Evolutionary conservation across 148 eudicot species (phyloP).

Genomic region (Rhododendron vialii): DNA sequence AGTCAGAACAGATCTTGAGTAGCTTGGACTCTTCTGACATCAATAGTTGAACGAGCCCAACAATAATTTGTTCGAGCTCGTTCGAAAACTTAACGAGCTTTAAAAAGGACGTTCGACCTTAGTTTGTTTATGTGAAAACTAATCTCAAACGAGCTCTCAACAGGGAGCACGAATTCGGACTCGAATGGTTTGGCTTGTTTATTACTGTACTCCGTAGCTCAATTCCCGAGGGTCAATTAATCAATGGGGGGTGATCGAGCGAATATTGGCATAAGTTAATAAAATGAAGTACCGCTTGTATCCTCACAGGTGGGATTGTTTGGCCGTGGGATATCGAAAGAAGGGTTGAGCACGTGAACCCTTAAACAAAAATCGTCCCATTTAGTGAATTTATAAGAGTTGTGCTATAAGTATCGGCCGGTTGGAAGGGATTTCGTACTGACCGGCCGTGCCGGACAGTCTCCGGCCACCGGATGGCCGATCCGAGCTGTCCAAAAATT

Average conservation of each 20-base stretch:
- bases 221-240: not conserved
- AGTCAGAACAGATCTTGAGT: not conserved
- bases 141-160: not conserved
- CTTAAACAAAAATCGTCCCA: too few species aligned
- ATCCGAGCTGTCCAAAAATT: too few species aligned
- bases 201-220: not conserved
- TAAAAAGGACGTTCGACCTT: not conserved
- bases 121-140: not conserved
- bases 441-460: too few species aligned
- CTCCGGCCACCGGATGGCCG: too few species aligned
- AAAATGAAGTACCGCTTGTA: not conserved
- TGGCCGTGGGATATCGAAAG: not conserved
- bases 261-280: not conserved
- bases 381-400: too few species aligned
- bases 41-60: too few species aligned
- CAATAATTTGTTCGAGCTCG: not conserved
- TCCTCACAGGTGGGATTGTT: not conserved
- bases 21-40: not conserved
- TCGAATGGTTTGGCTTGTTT: not conserved
- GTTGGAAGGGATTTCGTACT: too few species aligned
- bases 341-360: not conserved
- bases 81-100: not conserved
- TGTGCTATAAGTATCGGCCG: too few species aligned
- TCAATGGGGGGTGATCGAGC: not conserved
- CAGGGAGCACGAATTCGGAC: not conserved